Evolutionary conservation across 225 moss, liverwort and hornwort genomes (phyloP).

Genomic region (Neckera pumila): DNA sequence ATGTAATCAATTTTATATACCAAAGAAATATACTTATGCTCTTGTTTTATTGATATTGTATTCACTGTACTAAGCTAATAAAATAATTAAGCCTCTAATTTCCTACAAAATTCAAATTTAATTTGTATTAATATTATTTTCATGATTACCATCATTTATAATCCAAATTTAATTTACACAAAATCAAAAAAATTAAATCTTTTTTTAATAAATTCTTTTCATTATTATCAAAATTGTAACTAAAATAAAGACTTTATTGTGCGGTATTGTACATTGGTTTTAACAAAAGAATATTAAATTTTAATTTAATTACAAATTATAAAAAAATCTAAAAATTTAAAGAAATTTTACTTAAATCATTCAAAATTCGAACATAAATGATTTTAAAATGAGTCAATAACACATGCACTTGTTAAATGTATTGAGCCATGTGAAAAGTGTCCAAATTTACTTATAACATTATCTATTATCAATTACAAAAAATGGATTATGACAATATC

Average conservation of each 20-base stretch:
- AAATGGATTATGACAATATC: not conserved
- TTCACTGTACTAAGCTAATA: too few relatives aligned
- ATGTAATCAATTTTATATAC: not conserved
- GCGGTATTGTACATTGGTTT: not conserved
- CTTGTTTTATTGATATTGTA: not conserved
- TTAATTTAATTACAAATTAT: too few relatives aligned
- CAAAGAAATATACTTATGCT: not conserved
- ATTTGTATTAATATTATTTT: not conserved
- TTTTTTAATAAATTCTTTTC: not conserved
- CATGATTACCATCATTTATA: not conserved
- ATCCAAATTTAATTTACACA: not conserved
- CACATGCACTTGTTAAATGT: not conserved
- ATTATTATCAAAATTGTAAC: too few relatives aligned
- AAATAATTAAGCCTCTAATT: not conserved
- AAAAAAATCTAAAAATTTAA: not conserved
- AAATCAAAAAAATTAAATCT: not conserved
- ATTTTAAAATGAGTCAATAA: not conserved
- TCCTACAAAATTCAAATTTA: too few relatives aligned
- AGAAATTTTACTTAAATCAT: too few relatives aligned
- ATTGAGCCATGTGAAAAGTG: not conserved
- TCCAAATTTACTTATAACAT: not conserved
- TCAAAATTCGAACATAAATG: accelerated
- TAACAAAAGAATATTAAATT: not conserved
- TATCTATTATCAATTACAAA: not conserved
- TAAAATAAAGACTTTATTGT: not conserved